phyloP scores from a whole-genome alignment of 2,329 filamentous ascomycete genomes.

The Colletotrichum scovillei region DNA sequence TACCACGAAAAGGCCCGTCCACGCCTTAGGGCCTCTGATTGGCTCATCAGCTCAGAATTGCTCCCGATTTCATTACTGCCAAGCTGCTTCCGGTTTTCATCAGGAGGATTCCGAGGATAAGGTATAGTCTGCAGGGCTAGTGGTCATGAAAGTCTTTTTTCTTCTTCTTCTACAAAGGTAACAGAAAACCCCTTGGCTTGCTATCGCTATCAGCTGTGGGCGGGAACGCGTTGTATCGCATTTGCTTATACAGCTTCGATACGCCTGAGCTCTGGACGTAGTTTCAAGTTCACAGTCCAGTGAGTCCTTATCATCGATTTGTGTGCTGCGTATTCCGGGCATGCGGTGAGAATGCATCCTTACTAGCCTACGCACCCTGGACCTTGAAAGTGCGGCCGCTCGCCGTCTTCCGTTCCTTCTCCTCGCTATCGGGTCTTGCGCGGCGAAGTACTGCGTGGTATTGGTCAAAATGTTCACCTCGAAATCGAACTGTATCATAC shows the following conservation, averaged over 20 bases:
- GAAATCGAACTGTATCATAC: conserved; percentile 59
- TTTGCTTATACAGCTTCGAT: not conserved
- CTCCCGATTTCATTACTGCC: conserved; percentile 1
- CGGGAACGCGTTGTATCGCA: not conserved
- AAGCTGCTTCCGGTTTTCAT: conserved; percentile 2
- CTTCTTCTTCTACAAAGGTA: conserved; percentile 1
- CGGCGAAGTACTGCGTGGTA: conserved; percentile 82
- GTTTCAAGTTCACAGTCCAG: not conserved
- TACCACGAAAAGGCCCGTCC: not conserved
- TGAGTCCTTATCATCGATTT: not conserved
- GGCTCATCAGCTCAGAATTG: not conserved
- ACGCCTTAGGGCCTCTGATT: not conserved
- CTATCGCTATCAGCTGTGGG: not conserved
- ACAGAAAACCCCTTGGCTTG: not conserved
- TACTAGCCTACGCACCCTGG: conserved; percentile 44
- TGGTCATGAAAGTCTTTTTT: conserved; percentile 24
- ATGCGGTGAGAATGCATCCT: not conserved
- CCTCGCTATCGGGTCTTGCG: conserved; percentile 93
- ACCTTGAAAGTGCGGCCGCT: conserved; percentile 91
- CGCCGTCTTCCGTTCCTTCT: conserved; percentile 98
- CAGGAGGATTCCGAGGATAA: not conserved
- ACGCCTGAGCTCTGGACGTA: not conserved
- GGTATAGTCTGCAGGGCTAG: not conserved
- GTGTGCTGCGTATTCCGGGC: not conserved
- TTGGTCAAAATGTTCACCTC: not conserved